Evolutionary conservation across 2,329 filamentous ascomycete species (phyloP).

Genomic region (Zopfia rhizophila): DNA sequence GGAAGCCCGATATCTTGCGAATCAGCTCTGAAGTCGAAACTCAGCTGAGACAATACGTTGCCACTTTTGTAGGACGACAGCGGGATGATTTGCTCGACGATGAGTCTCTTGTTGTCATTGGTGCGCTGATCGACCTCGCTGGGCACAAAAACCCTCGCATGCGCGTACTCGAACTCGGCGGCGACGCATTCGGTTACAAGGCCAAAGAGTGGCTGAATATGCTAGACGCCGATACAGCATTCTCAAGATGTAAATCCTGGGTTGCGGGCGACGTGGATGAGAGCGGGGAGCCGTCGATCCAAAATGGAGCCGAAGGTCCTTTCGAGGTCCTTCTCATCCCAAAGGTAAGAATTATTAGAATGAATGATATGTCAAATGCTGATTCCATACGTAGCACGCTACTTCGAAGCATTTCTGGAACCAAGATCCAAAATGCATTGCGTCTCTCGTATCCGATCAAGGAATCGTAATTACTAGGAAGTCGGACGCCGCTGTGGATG

Average conservation of each 20-base stretch:
- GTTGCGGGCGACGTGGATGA: conserved; percentile 4
- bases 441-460: too few species aligned
- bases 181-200: conserved; percentile 3
- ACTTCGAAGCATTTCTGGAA: background rate
- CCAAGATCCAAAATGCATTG: background rate
- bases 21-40: background rate
- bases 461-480: too few species aligned
- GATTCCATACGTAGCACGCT: too few species aligned
- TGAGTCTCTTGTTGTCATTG: background rate
- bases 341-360: conserved; percentile 8
- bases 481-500: too few species aligned
- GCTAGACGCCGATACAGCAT: background rate
- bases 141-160: conserved; percentile 8
- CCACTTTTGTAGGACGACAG: background rate
- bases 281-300: conserved; percentile 5
- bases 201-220: conserved; percentile 5
- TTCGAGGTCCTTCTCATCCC: conserved; percentile 3
- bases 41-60: background rate
- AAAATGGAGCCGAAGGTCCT: conserved; percentile 5
- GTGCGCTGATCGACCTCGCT: conserved; percentile 4
- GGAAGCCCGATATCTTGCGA: conserved; percentile 5
- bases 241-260: conserved; percentile 10
- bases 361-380: conserved; percentile 1
- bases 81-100: conserved; percentile 4
- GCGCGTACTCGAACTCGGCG: conserved; percentile 5